Evolutionary conservation across 2,329 filamentous ascomycete species (phyloP), one percentile per base, ranked within the genome.

Genomic region (Alternaria metachromatica): DNA sequence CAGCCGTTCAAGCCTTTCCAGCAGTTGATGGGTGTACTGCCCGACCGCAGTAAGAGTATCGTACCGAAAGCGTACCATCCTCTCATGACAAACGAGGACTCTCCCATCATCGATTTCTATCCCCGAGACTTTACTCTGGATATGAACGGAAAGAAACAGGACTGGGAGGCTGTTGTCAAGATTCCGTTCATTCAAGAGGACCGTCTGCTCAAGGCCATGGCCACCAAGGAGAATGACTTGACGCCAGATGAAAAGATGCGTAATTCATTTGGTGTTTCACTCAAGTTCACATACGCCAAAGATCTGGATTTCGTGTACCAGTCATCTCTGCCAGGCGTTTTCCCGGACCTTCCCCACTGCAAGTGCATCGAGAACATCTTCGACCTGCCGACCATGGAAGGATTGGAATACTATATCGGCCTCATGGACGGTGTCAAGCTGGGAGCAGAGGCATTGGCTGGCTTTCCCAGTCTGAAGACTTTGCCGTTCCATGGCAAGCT

Each of bases 131-230:
- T 99, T 75, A 93, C 96, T 69, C 86, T 99, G 44, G 96, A 99
- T 78, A 98, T 99, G 96, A 98, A 99, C 73, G 96, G 96, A 63
- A 99, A 99, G 84, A 99, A 97, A 83, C 96, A 97, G 92, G 96
- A 99, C 68, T 99, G 96, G 96, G 96, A 99, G 78, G 96, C 96
- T 26, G 95, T 99, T 41, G 94, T 99, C 68, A 99, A 98, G 81
- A 99, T 99, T 75, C 96, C 96, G 0, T 99, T 99, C 81, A 99
- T 99, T 67, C 93, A 99, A 62, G 95, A 99, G 79, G 89, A 91
- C 73, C 89, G 96, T 25, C 84, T 99, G 3, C 85, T 99, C 59
- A 82, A 85, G 41, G 96, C 95, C 8, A 97, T 99, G 92, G 90
- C 87, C 15, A 90, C 94, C 7, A 94, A 91, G 78, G 94, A 98